phyloP scores from a whole-genome alignment of 1,284 basidiomycete genomes.

The Pseudozyma pruni region DNA sequence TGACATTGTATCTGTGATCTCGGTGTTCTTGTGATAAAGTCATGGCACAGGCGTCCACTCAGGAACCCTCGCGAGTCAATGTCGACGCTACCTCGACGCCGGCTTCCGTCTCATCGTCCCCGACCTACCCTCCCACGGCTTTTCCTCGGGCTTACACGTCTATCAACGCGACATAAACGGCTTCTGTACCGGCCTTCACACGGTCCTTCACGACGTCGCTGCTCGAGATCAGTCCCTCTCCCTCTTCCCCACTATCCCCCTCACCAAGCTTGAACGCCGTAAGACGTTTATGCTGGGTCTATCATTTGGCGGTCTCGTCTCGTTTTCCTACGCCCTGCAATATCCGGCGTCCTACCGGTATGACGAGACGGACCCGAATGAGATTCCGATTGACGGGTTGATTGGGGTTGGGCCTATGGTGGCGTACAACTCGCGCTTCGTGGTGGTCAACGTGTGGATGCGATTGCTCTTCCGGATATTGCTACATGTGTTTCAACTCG shows the following conservation, averaged over 20 bases:
- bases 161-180: constrained; percentile 52
- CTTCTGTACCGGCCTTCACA: constrained; percentile 55
- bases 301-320: constrained; percentile 63
- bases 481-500: constrained; percentile 23
- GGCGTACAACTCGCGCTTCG: constrained; percentile 44
- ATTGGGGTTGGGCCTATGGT: constrained; percentile 63
- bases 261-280: constrained; percentile 51
- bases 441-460: constrained; percentile 30
- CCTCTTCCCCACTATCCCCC: constrained; percentile 20
- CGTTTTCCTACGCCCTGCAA: constrained; percentile 58
- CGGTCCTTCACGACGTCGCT: constrained; percentile 61
- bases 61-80: constrained; percentile 62
- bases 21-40: too few species aligned
- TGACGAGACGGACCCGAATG: constrained; percentile 40
- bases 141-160: constrained; percentile 63
- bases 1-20: too few species aligned
- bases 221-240: constrained; percentile 44
- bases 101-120: constrained; percentile 64
- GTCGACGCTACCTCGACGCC: constrained; percentile 62
- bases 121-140: constrained; percentile 64
- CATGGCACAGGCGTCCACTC: constrained; percentile 66
- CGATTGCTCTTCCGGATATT: constrained; percentile 12
- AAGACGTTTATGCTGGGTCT: constrained; percentile 63
- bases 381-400: constrained; percentile 62
- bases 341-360: constrained; percentile 55